These are phyloP conservation scores for Cyberlindnera nakhonratchasimensis DNA, from an alignment of 805 yeast species.

Conservation along the genomic window DNA sequence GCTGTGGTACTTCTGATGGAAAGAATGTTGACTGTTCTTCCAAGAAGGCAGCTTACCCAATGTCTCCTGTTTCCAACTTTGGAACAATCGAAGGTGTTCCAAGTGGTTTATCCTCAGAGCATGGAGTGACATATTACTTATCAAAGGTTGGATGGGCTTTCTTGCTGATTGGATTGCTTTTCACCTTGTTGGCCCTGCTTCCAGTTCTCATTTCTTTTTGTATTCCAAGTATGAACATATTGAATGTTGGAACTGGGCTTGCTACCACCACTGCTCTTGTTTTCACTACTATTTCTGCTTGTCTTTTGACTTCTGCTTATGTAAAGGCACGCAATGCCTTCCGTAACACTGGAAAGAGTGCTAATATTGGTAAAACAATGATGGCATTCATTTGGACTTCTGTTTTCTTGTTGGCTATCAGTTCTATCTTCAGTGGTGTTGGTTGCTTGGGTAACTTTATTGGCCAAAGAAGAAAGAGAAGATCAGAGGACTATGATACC, in stretches of 20 bases:
- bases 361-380: slow-evolving; percentile 45
- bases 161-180: slow-evolving; percentile 53
- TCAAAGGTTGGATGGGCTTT: slow-evolving; percentile 69
- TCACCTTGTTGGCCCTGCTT: slow-evolving; percentile 46
- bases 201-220: slow-evolving; percentile 30
- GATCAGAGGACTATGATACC: slow-evolving; percentile 22
- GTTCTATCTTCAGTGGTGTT: slow-evolving; percentile 20
- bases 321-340: slow-evolving; percentile 51
- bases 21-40: slow-evolving; percentile 47
- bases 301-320: slow-evolving; percentile 52
- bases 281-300: slow-evolving; percentile 44
- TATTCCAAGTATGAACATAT: slow-evolving; percentile 19
- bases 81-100: slow-evolving; percentile 54
- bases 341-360: slow-evolving; percentile 37
- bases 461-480: slow-evolving; percentile 14
- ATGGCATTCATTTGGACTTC: slow-evolving; percentile 66
- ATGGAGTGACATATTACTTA: slow-evolving; percentile 57
- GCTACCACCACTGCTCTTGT: slow-evolving; percentile 36
- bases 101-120: slow-evolving; percentile 41
- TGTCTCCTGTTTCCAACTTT: slow-evolving; percentile 79
- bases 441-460: slow-evolving; percentile 20
- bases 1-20: slow-evolving; percentile 44
- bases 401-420: slow-evolving; percentile 27
- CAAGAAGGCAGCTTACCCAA: slow-evolving; percentile 72
- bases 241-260: slow-evolving; percentile 21